A percentile compares a stretch with the other conserved stretches of the same genome.
These are phyloP conservation scores for Elongisporangium senticosum DNA, from an alignment of 352 stramenopile species.

Conservation along the genomic window DNA sequence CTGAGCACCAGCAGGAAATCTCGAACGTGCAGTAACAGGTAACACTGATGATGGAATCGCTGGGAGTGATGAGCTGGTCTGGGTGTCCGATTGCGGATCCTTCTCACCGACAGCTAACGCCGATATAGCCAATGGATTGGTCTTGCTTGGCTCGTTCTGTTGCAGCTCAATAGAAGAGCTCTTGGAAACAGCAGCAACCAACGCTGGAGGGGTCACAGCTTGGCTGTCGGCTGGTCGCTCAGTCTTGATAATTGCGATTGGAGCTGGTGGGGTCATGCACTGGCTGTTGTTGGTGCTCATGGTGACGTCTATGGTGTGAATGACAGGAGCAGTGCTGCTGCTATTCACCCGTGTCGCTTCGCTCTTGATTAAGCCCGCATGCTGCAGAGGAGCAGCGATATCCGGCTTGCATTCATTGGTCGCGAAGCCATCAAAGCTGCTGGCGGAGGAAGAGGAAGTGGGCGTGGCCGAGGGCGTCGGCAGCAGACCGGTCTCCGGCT, in stretches of 20 bases:
- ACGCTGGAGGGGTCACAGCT: neutral
- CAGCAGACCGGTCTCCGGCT: conserved; percentile 4
- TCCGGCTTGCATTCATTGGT: neutral
- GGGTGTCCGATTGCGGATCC: neutral
- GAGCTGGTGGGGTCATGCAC: neutral
- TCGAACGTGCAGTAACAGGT: too few species aligned
- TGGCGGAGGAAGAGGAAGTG: conserved; percentile 2
- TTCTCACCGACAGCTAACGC: neutral
- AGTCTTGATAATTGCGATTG: neutral
- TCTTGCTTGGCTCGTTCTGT: neutral
- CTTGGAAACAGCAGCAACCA: neutral
- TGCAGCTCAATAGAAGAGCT: neutral
- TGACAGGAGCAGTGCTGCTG: neutral
- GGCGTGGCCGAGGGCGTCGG: conserved; percentile 4
- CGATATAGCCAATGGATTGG: neutral
- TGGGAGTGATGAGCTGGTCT: neutral
- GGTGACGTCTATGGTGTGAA: too few species aligned
- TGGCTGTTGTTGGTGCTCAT: too few species aligned
- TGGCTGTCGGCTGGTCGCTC: neutral
- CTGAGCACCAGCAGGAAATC: too few species aligned
- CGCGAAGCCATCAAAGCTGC: conserved; percentile 4
- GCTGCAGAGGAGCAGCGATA: neutral
- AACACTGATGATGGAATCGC: neutral
- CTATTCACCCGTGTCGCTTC: neutral
- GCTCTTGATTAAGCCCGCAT: neutral